phyloP scores from a whole-genome alignment of 2,329 filamentous ascomycete genomes.

The Apiospora koreana region DNA sequence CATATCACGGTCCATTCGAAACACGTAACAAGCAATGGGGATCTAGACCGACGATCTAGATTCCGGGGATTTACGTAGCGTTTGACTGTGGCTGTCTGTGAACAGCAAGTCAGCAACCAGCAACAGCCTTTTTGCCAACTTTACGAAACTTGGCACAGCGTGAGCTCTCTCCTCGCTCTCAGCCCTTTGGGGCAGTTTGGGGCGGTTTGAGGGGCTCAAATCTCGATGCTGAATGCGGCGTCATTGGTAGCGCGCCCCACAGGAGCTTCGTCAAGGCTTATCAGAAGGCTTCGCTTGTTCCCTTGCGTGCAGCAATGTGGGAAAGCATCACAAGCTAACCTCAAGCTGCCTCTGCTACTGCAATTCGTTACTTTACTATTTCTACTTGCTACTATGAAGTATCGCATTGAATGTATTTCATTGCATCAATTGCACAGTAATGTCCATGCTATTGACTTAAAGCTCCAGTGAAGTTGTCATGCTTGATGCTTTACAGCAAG shows the following conservation, averaged over 20 bases:
- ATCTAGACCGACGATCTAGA: neutral
- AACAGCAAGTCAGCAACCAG: neutral
- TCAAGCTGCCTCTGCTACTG: neutral
- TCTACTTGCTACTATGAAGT: too few species aligned
- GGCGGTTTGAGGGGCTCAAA: too few species aligned
- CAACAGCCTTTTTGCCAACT: neutral
- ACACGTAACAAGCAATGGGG: neutral
- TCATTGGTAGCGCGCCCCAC: neutral
- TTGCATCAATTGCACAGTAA: neutral
- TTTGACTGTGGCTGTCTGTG: too few species aligned
- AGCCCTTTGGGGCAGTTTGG: neutral
- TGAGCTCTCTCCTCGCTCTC: neutral
- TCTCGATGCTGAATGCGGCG: neutral
- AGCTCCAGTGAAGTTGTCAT: neutral
- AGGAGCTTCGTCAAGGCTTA: neutral
- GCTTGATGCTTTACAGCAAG: too few species aligned
- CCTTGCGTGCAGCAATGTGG: neutral
- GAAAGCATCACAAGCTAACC: neutral
- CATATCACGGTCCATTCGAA: conserved; percentile 1
- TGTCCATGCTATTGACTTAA: neutral
- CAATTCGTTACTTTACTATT: neutral
- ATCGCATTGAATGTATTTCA: too few species aligned
- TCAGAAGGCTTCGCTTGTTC: neutral
- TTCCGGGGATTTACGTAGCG: neutral
- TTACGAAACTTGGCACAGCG: neutral